Evolutionary conservation across 2,329 filamentous ascomycete genomes (phyloP), one percentile per base, ranked within the genome.

Genomic region (Microdochium trichocladiopsis): DNA sequence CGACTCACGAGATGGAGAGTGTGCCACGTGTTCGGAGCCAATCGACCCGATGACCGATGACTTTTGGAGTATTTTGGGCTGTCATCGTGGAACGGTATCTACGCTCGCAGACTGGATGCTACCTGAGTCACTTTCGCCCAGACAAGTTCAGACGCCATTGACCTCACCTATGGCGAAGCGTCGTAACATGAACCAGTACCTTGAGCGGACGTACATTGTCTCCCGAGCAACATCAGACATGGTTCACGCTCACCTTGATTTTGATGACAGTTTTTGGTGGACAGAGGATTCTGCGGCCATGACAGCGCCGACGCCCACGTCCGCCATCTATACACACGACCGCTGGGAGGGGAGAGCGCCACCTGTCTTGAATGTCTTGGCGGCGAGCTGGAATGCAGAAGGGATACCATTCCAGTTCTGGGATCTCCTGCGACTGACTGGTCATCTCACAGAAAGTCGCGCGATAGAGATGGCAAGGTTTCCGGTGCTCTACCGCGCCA

Each of bases 181-280:
- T 49, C 72, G 72, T 21, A 74, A 70, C 52, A 71, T 82, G 57
- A 81, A 81, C 59, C 75, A 80, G 22, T 74, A 73, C 52, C 66
- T 82, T 9, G 71, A 79, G 48, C 68, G 70, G 14, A 66, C 68
- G 1, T 80, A 77, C 51, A 66, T 69, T 14, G 63, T 75, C 21
- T 63, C 68, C n/a, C 61, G 66, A n/a, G 65, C 69, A 12, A 66
- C 70, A 24, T 60, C 67, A 2, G 66, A 70, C n/a, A 63, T 72
- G 53, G 73, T 77, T 16, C 71, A 71, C 51, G 60, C 64, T 3
- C 70, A 74, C 51, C 60, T 79, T 2, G 79, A 83, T 58, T 81
- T 78, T 52, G 69, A 76, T 28, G 79, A 83, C 56, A 71, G 71
- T 2, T 82, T 83, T 58, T 83, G 79, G 79, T 79, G 77, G 75